Conservation (phyloP, 2,329 filamentous ascomycete species). For the Aureobasidium sp. region DNA sequence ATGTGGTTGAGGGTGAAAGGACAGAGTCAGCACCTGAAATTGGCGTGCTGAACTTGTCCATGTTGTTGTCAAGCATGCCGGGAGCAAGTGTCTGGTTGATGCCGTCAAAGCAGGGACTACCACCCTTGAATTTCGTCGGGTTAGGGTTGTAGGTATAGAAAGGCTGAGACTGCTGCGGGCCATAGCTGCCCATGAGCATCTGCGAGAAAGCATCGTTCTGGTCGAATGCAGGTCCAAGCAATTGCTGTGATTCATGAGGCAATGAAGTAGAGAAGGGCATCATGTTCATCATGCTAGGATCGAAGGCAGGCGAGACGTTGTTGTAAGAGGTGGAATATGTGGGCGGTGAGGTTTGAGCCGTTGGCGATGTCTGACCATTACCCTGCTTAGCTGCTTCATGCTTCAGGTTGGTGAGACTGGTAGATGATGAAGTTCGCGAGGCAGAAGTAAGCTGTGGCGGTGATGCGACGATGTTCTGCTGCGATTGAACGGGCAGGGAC, state of each 20-base stretch:
- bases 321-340: conserved; percentile 2
- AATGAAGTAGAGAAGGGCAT: conserved; percentile 45
- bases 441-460: conserved; percentile 21
- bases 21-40: conserved; percentile 24
- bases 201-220: conserved; percentile 39
- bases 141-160: conserved; percentile 43
- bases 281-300: conserved; percentile 28
- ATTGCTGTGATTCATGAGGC: conserved; percentile 47
- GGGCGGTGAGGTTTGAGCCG: conserved; percentile 13
- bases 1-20: conserved; percentile 20
- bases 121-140: conserved; percentile 25
- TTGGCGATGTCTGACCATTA: conserved; percentile 13
- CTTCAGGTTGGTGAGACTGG: conserved; percentile 21
- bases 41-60: conserved; percentile 20
- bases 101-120: conserved; percentile 25
- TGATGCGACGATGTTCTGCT: conserved; percentile 18
- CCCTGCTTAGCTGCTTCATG: conserved; percentile 17
- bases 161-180: conserved; percentile 32
- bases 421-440: conserved; percentile 22
- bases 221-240: conserved; percentile 43
- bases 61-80: conserved; percentile 28
- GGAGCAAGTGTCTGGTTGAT: conserved; percentile 37
- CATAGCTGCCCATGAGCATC: conserved; percentile 41
- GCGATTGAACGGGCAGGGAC: conserved; percentile 34
- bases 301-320: conserved; percentile 22